These are phyloP conservation scores for Aegilops speltoides DNA, from an alignment of 176 grass and related monocot species.

Conservation along the genomic window DNA sequence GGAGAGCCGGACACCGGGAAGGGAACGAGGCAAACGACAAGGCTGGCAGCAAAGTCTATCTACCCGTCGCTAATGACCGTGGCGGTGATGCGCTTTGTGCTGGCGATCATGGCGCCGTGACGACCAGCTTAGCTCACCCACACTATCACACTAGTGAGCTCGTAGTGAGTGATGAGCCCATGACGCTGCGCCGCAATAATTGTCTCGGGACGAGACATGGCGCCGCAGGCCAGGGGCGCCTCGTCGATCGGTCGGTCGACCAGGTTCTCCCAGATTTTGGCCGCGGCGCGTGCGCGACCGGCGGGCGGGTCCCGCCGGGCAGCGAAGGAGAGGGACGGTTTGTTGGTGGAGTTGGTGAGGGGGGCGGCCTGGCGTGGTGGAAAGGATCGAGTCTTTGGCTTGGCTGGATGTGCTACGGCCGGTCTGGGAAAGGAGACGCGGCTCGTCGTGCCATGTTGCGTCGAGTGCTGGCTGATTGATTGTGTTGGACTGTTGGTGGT, in stretches of 20 bases:
- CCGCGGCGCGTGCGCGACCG: neutral
- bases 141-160: neutral
- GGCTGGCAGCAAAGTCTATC: neutral
- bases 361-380: neutral
- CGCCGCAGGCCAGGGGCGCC: neutral
- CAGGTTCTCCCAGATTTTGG: neutral
- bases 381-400: neutral
- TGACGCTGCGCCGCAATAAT: conserved; percentile 33
- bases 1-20: neutral
- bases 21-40: conserved; percentile 48
- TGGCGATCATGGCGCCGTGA: neutral
- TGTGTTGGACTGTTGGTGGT: neutral
- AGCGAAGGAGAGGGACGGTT: neutral
- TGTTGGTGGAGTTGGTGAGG: conserved; percentile 34
- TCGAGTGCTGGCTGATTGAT: neutral
- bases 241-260: neutral
- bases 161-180: neutral
- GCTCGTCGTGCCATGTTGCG: neutral
- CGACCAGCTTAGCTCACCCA: neutral
- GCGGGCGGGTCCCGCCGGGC: neutral
- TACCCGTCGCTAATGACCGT: neutral
- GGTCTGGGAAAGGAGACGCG: neutral
- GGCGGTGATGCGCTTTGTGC: neutral
- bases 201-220: neutral
- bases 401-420: neutral